Percentiles rank a stretch among this genome's conserved stretches.
Evolutionary conservation across 2,329 filamentous ascomycete genomes (phyloP).

Genomic region (Trichoderma breve): DNA sequence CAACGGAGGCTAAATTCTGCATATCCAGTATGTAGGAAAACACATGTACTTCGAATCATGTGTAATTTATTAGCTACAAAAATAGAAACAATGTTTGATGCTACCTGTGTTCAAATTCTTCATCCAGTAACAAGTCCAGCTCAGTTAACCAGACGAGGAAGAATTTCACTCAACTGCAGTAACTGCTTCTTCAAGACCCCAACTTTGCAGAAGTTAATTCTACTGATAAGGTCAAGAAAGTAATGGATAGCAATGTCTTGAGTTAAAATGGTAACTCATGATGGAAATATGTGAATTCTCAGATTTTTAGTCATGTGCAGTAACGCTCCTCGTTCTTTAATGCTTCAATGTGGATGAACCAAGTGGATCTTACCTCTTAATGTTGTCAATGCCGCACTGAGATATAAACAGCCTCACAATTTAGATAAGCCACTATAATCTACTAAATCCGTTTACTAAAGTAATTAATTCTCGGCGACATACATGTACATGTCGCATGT

Average conservation of each 20-base stretch:
- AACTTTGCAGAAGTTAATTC: not conserved
- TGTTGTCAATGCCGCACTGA: too few relatives aligned
- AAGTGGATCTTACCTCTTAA: too few relatives aligned
- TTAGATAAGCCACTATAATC: not conserved
- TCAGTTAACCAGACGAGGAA: too few relatives aligned
- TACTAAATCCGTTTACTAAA: too few relatives aligned
- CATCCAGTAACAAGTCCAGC: too few relatives aligned
- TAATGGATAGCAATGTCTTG: not conserved
- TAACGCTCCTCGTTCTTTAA: not conserved
- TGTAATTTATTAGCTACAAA: too few relatives aligned
- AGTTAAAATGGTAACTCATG: not conserved
- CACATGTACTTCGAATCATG: too few relatives aligned
- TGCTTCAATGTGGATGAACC: not conserved
- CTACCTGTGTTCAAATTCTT: too few relatives aligned
- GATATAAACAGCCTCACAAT: not conserved
- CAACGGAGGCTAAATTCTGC: slow-evolving; percentile 5
- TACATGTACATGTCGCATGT: not conserved
- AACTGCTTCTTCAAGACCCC: too few relatives aligned
- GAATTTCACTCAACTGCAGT: too few relatives aligned
- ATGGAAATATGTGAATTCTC: not conserved
- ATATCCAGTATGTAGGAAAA: not conserved
- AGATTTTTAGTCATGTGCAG: not conserved
- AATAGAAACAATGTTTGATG: too few relatives aligned
- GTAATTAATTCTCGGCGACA: not conserved
- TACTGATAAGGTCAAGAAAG: not conserved